phyloP scores from a whole-genome alignment of 768 basidiomycete species.

The Tubosaeta sp. region DNA sequence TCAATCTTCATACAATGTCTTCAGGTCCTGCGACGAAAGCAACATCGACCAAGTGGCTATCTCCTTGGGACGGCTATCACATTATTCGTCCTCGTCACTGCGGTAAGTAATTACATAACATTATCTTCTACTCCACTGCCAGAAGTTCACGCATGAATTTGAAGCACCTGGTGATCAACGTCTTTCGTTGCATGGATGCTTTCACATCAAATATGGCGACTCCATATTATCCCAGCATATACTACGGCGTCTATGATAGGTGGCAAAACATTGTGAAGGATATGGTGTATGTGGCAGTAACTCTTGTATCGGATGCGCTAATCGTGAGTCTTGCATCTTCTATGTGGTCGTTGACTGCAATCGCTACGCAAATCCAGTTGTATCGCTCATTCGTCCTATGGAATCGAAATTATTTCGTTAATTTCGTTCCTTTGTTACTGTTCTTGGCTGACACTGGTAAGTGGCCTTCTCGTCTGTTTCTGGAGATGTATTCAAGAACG shows the following conservation, averaged over 20 bases:
- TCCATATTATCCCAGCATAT: not conserved
- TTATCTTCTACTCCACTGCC: too few species aligned
- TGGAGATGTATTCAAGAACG: not conserved
- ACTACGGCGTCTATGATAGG: not conserved
- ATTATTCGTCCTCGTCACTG: not conserved
- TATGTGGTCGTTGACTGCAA: not conserved
- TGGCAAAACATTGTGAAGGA: conserved; percentile 1
- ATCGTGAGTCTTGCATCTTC: not conserved
- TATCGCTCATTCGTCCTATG: conserved; percentile 2
- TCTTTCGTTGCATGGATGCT: not conserved
- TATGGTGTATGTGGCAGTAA: not conserved
- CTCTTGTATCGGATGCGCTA: not conserved
- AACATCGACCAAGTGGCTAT: not conserved
- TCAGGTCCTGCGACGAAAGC: not conserved
- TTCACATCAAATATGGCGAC: not conserved
- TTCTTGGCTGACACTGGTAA: not conserved
- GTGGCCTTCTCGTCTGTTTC: not conserved
- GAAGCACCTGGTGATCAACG: not conserved
- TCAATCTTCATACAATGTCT: not conserved
- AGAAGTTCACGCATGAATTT: not conserved
- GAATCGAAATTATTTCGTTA: not conserved
- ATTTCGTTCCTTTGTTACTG: not conserved
- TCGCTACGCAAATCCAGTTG: not conserved
- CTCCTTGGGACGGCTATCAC: not conserved
- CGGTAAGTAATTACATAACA: not conserved